A percentile compares a stretch with the other conserved stretches of the same genome.
phyloP scores from a whole-genome alignment of 352 stramenopile species.

The Thraustotheca clavata region DNA sequence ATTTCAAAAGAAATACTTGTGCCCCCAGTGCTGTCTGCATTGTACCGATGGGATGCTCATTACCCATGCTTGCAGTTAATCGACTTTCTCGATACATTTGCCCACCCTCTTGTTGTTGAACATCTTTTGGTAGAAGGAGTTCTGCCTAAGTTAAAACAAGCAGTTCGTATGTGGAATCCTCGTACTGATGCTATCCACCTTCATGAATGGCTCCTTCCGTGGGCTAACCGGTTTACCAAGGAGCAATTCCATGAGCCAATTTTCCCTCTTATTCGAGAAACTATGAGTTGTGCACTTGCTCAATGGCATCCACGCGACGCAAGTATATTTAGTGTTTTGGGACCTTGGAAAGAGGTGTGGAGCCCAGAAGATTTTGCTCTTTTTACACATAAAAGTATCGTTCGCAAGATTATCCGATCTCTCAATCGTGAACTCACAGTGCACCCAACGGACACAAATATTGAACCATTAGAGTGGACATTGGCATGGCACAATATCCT shows the following conservation, averaged over 20 bases:
- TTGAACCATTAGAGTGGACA: conserved; percentile 61
- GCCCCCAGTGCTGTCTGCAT: neutral
- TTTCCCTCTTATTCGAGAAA: conserved; percentile 61
- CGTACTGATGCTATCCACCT: conserved; percentile 40
- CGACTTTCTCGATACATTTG: conserved; percentile 4
- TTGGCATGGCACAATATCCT: conserved; percentile 63
- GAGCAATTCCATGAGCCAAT: conserved; percentile 38
- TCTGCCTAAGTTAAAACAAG: conserved; percentile 57
- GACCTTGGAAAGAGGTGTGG: conserved; percentile 66
- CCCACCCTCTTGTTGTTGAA: conserved; percentile 28
- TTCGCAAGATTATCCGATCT: conserved; percentile 62
- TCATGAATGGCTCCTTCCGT: conserved; percentile 75
- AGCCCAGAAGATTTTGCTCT: conserved; percentile 70
- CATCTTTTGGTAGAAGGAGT: conserved; percentile 57
- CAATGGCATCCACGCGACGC: conserved; percentile 75
- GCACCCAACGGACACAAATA: conserved; percentile 46
- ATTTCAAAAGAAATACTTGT: neutral
- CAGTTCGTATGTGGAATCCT: conserved; percentile 54
- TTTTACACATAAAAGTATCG: conserved; percentile 73
- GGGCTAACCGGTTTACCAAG: conserved; percentile 32
- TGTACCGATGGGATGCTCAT: conserved; percentile 11
- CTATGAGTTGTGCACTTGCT: conserved; percentile 48
- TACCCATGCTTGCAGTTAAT: neutral
- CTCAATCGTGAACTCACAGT: conserved; percentile 78
- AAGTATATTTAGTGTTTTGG: conserved; percentile 48